These are phyloP conservation scores for Apodospora peruviana DNA, from an alignment of 495 filamentous ascomycete species.

Conservation along the genomic window DNA sequence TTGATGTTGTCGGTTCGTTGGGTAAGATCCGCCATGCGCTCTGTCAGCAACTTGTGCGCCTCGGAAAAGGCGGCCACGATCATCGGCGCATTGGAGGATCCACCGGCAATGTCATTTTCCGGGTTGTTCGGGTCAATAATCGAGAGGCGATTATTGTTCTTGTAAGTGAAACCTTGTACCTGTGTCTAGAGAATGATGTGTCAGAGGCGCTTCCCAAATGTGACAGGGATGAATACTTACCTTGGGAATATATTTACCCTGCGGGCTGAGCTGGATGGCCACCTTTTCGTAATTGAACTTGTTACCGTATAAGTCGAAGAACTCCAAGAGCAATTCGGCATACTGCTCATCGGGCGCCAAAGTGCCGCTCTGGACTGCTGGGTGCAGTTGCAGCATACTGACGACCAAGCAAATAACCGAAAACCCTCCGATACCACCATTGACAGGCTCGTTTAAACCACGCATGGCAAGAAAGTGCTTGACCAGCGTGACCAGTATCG, in stretches of 20 bases:
- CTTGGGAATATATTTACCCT: constrained; percentile 68
- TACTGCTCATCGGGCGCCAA: constrained; percentile 58
- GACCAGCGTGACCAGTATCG: constrained; percentile 72
- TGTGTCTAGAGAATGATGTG: constrained; percentile 19
- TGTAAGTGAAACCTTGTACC: constrained; percentile 33
- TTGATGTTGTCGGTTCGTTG: constrained; percentile 16
- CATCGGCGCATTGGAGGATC: constrained; percentile 56
- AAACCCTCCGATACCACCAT: constrained; percentile 91
- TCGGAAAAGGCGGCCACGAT: constrained; percentile 61
- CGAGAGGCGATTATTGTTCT: constrained; percentile 51
- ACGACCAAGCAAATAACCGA: constrained; percentile 90
- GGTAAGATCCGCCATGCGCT: constrained; percentile 47
- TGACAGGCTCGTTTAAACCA: constrained; percentile 81
- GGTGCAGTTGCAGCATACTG: constrained; percentile 73
- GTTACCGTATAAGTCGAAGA: constrained; percentile 84
- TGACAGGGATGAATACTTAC: constrained; percentile 35
- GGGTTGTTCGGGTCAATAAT: constrained; percentile 87
- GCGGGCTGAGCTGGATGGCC: constrained; percentile 71
- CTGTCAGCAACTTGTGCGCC: constrained; percentile 52
- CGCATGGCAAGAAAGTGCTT: constrained; percentile 91
- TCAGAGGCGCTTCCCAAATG: neutral
- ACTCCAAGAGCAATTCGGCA: constrained; percentile 74
- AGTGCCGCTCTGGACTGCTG: constrained; percentile 53
- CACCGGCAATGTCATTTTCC: constrained; percentile 80
- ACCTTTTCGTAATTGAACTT: constrained; percentile 58